A percentile compares a stretch with the other conserved stretches of the same genome.
Evolutionary conservation across 1,284 basidiomycete species (phyloP).

Genomic region (Psilocybe mexicana): DNA sequence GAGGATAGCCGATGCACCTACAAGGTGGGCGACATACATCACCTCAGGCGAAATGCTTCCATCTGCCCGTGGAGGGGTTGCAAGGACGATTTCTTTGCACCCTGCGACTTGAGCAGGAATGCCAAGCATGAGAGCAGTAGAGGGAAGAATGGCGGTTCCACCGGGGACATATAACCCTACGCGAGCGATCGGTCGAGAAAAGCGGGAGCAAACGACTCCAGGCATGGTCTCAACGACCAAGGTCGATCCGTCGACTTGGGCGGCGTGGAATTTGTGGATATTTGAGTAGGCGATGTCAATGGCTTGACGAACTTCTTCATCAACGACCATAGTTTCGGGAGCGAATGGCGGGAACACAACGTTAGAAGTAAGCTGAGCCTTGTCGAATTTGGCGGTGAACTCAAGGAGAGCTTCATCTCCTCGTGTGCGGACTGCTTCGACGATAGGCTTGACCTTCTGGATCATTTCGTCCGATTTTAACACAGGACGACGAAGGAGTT

Average conservation of each 20-base stretch:
- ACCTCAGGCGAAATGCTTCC: constrained; percentile 94
- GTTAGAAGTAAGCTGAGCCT: constrained; percentile 63
- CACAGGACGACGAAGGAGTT: constrained; percentile 87
- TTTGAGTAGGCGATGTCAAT: constrained; percentile 95
- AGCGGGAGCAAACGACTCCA: constrained; percentile 93
- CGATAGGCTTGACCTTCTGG: constrained; percentile 92
- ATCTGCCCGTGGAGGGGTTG: constrained; percentile 91
- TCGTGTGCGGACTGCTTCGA: constrained; percentile 80
- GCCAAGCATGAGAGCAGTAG: constrained; percentile 97
- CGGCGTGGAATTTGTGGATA: constrained; percentile 88
- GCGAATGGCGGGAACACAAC: constrained; percentile 70
- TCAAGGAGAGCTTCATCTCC: constrained; percentile 90
- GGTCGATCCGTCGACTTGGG: constrained; percentile 73
- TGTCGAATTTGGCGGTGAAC: constrained; percentile 94
- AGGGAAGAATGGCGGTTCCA: constrained; percentile 94
- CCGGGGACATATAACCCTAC: constrained; percentile 98
- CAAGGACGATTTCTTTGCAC: constrained; percentile 90
- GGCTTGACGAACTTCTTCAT: constrained; percentile 69
- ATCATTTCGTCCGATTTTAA: constrained; percentile 95
- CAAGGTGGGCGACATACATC: constrained; percentile 88
- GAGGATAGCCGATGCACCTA: constrained; percentile 86
- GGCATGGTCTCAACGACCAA: constrained; percentile 97
- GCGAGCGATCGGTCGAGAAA: constrained; percentile 90
- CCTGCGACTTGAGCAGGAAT: constrained; percentile 98
- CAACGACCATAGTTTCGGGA: constrained; percentile 60